Percentiles rank a stretch among this genome's conserved stretches.
Conservation (phyloP, 805 yeast genomes). For the Kodamaea restingae region DNA sequence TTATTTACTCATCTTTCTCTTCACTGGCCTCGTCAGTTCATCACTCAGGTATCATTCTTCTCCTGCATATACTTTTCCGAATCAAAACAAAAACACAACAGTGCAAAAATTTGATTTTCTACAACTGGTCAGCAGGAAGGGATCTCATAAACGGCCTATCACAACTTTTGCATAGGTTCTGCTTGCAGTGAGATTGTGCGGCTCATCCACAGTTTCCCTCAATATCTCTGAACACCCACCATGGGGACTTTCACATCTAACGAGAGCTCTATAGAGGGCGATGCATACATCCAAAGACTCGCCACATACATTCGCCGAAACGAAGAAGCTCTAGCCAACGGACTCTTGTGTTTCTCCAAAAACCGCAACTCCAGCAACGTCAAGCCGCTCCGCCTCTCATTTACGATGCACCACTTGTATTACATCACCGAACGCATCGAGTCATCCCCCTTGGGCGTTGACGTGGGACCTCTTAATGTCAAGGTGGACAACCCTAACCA, state of each 20-base stretch:
- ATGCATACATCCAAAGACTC: slow-evolving; percentile 51
- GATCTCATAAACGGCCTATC: background rate
- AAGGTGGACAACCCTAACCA: slow-evolving; percentile 55
- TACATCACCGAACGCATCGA: slow-evolving; percentile 57
- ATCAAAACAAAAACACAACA: slow-evolving; percentile 7
- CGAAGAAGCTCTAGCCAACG: slow-evolving; percentile 58
- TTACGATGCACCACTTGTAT: slow-evolving; percentile 62
- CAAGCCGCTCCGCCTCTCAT: slow-evolving; percentile 53
- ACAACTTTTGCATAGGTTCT: background rate
- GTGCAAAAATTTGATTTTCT: slow-evolving; percentile 2
- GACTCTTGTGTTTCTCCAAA: slow-evolving; percentile 51
- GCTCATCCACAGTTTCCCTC: background rate
- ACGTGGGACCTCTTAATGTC: slow-evolving; percentile 60
- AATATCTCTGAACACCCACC: background rate
- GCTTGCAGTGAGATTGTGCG: slow-evolving; percentile 1
- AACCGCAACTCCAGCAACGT: slow-evolving; percentile 20
- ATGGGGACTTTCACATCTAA: slow-evolving; percentile 25
- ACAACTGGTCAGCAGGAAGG: background rate
- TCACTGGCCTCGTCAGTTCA: no score
- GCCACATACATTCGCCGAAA: slow-evolving; percentile 52
- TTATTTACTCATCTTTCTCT: background rate
- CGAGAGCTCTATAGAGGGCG: slow-evolving; percentile 48
- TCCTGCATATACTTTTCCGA: background rate
- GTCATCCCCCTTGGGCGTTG: slow-evolving; percentile 41
- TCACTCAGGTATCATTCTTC: no score